Evolutionary conservation across 2,329 filamentous ascomycete species (phyloP), one percentile per base, ranked within the genome.

Genomic region (Xylariales sp.): DNA sequence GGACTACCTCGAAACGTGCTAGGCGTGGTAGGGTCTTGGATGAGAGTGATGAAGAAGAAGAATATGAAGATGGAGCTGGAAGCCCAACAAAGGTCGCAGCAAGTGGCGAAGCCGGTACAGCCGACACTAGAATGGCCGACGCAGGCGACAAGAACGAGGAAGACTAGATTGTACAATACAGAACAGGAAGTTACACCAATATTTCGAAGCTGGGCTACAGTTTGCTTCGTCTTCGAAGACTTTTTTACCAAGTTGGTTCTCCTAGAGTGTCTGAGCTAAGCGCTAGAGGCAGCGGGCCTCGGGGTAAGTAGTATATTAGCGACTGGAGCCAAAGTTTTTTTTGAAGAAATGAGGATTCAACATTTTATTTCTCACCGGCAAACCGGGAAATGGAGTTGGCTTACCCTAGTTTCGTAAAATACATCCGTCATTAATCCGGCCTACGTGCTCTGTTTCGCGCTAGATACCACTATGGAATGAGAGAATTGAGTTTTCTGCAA

Each of bases 11-110:
- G 71, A 64, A 86, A 78, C 81, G 85, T 62, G 78, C 81, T 18
- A 80, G 86, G 43, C 81, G 86, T 50, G 85, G 84, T 23, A 80
- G 85, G 43, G 83, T 88, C 34, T 76, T 88, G 60, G 81, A 82
- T 46, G 85, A 87, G 61, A 86, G 84, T 58, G 86, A 88, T 56
- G 86, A 87, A 56, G 85, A 85, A 6, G 84, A 86, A 3, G 82
- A 23, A 23, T 23, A 82, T 2, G 67, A 68, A 34, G 68, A 30
- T 23, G 80, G 77, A 18, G 80, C 77, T 1, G 79, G 76, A 32
- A 79, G 67, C n/a, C 71, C 67, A 28, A 70, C 53, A n/a, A 65
- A 65, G 32, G 70, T 69, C 36, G 64, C 61, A 43, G 69, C 62
- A 18, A 64, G 69, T 39, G 58, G 62, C 46, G 74, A 65, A 23